Evolutionary conservation across 1,284 basidiomycete species (phyloP), one percentile per base, ranked within the genome.

Genomic region (Paramarasmius palmivorus): DNA sequence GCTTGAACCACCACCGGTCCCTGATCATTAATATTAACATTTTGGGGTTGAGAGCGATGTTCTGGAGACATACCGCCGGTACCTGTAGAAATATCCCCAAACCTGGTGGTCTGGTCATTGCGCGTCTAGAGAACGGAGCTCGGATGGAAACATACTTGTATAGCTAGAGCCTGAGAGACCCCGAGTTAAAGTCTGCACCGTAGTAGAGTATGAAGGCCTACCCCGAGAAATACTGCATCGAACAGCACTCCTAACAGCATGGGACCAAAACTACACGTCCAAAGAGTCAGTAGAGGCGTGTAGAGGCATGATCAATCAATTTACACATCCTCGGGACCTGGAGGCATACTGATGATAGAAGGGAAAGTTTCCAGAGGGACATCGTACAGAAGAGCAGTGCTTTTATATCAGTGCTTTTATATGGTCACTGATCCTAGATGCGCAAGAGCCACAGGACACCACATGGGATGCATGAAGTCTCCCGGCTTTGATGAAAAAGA

Each of bases 1-100:
- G 41, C 25, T 25, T 44, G 41, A 44, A 44, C 41, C 41, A 44
- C 5, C 15, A 22, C 41, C 41, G 41, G 41, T 44, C 41, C 41
- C 41, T 44, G 17, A 9, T 22, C 25, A 12, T 22, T 9, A 15
- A 10, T 15, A 23, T 25, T 14, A 44, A 9, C 39, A 19, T 22
- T 10, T 40, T 19, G 9, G 4, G 12, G 20, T 3, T 6, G 9
- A 44, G 15, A 22, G 15, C 12, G 4, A 14, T 17, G 10, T 6
- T 6, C 29, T 6, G 29, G 12, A 32, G 29, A 32, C 41, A 23
- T 25, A 44, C 41, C 41, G 41, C 41, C 41, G 19, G 41, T 23
- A 44, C 23, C 23, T 22, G 23, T 22, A 44, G n/a, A 44, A 44
- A 25, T 44, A 44, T 10, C 12, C 10, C n/a, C 20, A 14, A 25